Evolutionary conservation across 106 monocot species (phyloP), one percentile per base, ranked within the genome.

Genomic region (Dendrobium officinale): DNA sequence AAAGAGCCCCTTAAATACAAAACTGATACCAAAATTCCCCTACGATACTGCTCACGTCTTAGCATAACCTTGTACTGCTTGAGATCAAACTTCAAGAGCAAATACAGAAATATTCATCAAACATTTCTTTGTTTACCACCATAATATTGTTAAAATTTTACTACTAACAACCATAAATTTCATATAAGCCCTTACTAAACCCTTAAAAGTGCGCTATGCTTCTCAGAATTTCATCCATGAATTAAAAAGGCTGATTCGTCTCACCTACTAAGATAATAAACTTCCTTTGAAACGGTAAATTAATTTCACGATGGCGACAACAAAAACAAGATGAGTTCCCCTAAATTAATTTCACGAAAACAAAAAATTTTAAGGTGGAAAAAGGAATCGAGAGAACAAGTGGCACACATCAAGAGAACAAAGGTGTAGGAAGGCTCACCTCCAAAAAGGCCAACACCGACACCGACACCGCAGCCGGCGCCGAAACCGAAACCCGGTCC

Each of bases 401-500:
- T 1, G 31, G 22, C 10, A 26, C 15, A 55, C 6, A 37, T 58
- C 33, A 13, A 59, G 47, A 29, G 10, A 33, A 49, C 64, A 24
- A 17, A 26, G 9, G 9, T 15, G 58, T n/a, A 59, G 20, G n/a
- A 29, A 42, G 19, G 31, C 75, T 72, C 16, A 88, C 92, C 92
- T 55, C 92, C 90, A 84, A 93, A 58, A 11, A 93, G 83, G 42
- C 92, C 90, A 75, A 86, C 18, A 40, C 92, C 88, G 80, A 83
- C 27, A 18, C 92, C 92, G 31, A 90, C 64, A n/a, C 92, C 92
- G 55, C 92, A 90, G 55, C 92, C 92, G 79, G 86, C 88, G 42
- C 92, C 92, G 77, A 79, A 83, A 18, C 92, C 92, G 86, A 93
- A 61, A 31, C 79, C 88, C 20, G 92, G 92, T 37, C 92, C 92